phyloP scores from a whole-genome alignment of 352 stramenopile genomes.

The Globisporangium takayamanum region DNA sequence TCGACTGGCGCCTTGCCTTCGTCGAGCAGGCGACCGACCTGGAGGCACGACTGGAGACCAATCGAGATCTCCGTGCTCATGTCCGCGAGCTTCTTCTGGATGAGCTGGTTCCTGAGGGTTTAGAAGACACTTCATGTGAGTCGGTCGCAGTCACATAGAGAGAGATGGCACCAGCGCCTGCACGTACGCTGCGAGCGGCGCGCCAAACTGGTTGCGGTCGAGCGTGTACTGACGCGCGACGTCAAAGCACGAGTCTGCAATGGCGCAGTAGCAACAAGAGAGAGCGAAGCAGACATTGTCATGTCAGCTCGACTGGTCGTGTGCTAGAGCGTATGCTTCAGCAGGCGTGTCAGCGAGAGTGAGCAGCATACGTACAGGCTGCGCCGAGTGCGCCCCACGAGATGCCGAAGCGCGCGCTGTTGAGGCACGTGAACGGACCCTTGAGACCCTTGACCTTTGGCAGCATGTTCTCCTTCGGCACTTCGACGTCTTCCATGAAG shows the following conservation, averaged over 20 bases:
- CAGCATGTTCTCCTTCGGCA: constrained; percentile 93
- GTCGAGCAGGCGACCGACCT: constrained; percentile 91
- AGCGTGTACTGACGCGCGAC: constrained; percentile 93
- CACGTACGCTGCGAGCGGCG: constrained; percentile 90
- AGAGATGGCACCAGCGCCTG: neutral
- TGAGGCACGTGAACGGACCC: constrained; percentile 97
- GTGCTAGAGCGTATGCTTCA: neutral
- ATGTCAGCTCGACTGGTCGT: neutral
- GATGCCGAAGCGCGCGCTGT: constrained; percentile 97
- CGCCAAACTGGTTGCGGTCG: constrained; percentile 94
- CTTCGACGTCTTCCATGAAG: constrained; percentile 95
- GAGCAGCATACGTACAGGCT: constrained; percentile 53
- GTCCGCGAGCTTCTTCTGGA: constrained; percentile 98
- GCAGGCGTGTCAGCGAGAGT: neutral
- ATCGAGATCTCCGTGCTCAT: constrained; percentile 96
- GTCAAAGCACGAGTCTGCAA: constrained; percentile 88
- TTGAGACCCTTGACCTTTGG: constrained; percentile 85
- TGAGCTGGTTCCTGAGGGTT: constrained; percentile 90
- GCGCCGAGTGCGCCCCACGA: constrained; percentile 95
- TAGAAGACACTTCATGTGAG: neutral
- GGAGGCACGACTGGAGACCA: constrained; percentile 88
- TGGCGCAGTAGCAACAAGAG: neutral
- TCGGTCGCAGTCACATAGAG: neutral
- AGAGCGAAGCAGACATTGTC: neutral
- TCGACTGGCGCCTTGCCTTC: constrained; percentile 69